phyloP scores from a whole-genome alignment of 768 basidiomycete species.

The Daedalea quercina region DNA sequence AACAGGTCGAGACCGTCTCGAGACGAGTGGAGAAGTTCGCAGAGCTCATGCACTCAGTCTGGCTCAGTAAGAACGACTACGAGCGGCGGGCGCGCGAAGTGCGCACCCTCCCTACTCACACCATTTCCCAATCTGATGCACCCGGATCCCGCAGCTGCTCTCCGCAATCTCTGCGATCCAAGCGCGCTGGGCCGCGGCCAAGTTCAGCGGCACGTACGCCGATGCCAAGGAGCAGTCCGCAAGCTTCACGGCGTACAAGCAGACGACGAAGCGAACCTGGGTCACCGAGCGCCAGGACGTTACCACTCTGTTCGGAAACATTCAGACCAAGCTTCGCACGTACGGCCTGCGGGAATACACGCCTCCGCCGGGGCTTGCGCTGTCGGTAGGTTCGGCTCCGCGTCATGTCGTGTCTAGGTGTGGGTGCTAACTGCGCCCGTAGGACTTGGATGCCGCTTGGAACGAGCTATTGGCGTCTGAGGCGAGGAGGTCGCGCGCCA shows the following conservation, averaged over 20 bases:
- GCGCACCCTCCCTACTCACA: no score
- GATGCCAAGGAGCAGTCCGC: slow-evolving; percentile 76
- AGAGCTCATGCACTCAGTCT: slow-evolving; percentile 89
- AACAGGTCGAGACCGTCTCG: slow-evolving; percentile 92
- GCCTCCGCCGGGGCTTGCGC: slow-evolving; percentile 64
- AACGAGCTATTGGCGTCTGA: slow-evolving; percentile 64
- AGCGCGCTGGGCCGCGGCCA: slow-evolving; percentile 57
- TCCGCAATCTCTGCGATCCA: slow-evolving; percentile 61
- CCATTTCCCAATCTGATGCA: slow-evolving; percentile 1
- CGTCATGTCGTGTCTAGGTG: neutral
- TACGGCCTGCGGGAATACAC: slow-evolving; percentile 83
- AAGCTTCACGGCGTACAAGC: slow-evolving; percentile 75
- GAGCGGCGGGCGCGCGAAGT: slow-evolving; percentile 78
- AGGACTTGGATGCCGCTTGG: slow-evolving; percentile 81
- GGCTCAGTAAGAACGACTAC: slow-evolving; percentile 86
- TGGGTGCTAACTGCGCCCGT: neutral
- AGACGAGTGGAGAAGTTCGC: slow-evolving; percentile 94
- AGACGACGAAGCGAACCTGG: slow-evolving; percentile 80
- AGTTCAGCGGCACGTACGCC: slow-evolving; percentile 67
- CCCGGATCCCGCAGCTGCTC: slow-evolving; percentile 43
- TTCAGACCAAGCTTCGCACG: slow-evolving; percentile 90
- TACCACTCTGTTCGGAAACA: slow-evolving; percentile 81
- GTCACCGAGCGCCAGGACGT: slow-evolving; percentile 87
- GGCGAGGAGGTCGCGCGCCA: slow-evolving; percentile 66
- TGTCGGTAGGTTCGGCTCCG: slow-evolving; percentile 36